A percentile compares a stretch with the other conserved stretches of the same genome.
These are phyloP conservation scores for Tephrocybe sp. DNA, from an alignment of 768 basidiomycete genomes.

Conservation along the genomic window DNA sequence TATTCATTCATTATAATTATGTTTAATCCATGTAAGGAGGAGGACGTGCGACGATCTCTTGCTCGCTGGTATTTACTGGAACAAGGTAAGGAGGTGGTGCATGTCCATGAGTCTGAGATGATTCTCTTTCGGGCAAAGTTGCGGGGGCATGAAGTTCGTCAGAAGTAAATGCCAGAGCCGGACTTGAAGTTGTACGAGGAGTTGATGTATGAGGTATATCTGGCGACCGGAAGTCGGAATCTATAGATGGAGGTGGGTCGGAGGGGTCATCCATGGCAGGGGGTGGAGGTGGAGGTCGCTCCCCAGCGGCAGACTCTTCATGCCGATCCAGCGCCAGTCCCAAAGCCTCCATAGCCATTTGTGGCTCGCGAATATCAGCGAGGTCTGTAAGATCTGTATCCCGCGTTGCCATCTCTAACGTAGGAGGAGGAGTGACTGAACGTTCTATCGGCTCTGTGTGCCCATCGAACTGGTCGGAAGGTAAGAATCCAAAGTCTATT, in stretches of 20 bases:
- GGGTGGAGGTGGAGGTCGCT: slow-evolving; percentile 69
- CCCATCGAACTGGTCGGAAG: slow-evolving; percentile 78
- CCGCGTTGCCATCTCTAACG: slow-evolving; percentile 68
- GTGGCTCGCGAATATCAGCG: slow-evolving; percentile 53
- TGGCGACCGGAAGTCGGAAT: slow-evolving; percentile 70
- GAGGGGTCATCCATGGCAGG: slow-evolving; percentile 84
- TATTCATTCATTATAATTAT: not conserved
- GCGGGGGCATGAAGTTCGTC: slow-evolving; percentile 29
- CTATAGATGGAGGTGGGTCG: slow-evolving; percentile 86
- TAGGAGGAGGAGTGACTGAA: slow-evolving; percentile 68
- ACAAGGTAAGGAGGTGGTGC: slow-evolving; percentile 82
- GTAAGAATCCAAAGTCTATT: slow-evolving; percentile 67
- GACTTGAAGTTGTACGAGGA: slow-evolving; percentile 32
- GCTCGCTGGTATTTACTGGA: slow-evolving; percentile 45
- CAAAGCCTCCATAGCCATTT: slow-evolving; percentile 53
- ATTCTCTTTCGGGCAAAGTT: slow-evolving; percentile 29
- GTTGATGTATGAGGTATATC: slow-evolving; percentile 30
- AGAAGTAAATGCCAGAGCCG: slow-evolving; percentile 27
- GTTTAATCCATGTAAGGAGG: slow-evolving; percentile 62
- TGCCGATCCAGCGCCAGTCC: slow-evolving; percentile 56
- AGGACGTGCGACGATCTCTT: slow-evolving; percentile 53
- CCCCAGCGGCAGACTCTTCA: slow-evolving; percentile 34
- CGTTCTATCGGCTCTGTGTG: slow-evolving; percentile 67
- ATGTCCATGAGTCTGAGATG: slow-evolving; percentile 44
- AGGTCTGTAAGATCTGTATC: slow-evolving; percentile 71